Conservation (phyloP, 305 asterid genomes). For the Fraxinus greggii region DNA sequence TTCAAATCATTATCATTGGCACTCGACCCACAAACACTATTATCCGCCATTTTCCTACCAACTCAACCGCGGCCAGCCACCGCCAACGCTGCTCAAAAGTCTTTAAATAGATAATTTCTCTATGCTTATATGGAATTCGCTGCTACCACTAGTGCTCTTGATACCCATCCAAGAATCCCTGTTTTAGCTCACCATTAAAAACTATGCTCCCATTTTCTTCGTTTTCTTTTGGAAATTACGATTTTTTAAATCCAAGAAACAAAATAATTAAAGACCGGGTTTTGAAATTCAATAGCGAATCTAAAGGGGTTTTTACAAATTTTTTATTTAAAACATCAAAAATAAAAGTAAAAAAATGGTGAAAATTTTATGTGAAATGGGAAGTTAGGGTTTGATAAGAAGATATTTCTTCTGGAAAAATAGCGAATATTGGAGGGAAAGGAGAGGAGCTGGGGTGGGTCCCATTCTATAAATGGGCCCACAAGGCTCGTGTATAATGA, state of each 20-base stretch:
- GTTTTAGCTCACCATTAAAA: neutral
- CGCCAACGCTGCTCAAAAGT: neutral
- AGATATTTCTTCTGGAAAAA: neutral
- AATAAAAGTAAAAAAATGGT: neutral
- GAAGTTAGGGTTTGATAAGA: neutral
- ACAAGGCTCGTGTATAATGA: no score
- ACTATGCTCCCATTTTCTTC: neutral
- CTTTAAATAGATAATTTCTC: no score
- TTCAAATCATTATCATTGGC: neutral
- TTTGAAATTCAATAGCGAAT: neutral
- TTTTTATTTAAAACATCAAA: no score
- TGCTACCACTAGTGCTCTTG: neutral
- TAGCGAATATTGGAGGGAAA: neutral
- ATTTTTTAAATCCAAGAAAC: neutral
- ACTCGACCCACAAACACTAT: neutral
- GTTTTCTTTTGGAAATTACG: neutral
- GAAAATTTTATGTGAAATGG: neutral
- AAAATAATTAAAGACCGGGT: neutral
- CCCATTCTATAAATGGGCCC: neutral
- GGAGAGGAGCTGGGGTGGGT: neutral
- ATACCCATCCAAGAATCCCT: neutral
- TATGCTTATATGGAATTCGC: neutral
- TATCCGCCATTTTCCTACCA: neutral
- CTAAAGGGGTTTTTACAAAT: neutral
- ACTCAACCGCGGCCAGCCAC: neutral